phyloP scores from a whole-genome alignment of 139 green algal genomes.

The Coelastrella sp. region DNA sequence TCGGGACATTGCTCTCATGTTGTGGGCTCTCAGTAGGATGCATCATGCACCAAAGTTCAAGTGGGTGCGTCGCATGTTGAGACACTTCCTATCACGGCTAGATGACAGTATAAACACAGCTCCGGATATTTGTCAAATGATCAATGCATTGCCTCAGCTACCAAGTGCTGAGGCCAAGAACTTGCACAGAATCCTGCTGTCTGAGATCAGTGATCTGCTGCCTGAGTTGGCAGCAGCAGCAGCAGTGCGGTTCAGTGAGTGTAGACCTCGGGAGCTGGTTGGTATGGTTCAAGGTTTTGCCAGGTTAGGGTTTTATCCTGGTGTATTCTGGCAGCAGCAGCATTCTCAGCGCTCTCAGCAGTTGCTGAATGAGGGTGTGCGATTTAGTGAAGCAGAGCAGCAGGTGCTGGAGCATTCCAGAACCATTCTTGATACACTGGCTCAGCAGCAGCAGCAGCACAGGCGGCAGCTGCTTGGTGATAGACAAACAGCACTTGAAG shows the following conservation, averaged over 20 bases:
- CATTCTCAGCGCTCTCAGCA: neutral
- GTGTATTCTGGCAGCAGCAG: neutral
- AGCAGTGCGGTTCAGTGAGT: neutral
- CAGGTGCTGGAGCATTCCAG: neutral
- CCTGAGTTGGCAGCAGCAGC: neutral
- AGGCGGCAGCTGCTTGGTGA: neutral
- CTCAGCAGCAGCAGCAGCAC: neutral
- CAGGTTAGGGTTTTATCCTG: neutral
- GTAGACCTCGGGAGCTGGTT: neutral
- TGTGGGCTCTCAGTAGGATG: neutral
- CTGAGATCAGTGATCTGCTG: neutral
- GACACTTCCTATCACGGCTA: neutral
- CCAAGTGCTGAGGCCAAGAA: neutral
- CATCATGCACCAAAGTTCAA: neutral
- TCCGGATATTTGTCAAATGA: neutral
- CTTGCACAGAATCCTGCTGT: neutral
- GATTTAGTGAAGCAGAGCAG: neutral
- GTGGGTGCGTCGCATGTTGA: neutral
- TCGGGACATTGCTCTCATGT: neutral
- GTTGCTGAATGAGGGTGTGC: neutral
- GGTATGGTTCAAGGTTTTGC: neutral
- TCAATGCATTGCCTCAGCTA: neutral
- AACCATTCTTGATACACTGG: neutral
- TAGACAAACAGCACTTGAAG: too few species aligned
- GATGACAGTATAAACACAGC: neutral